Base-by-base conservation (phyloP, 331 rosid species). In the Stylosanthes scabra region DNA sequence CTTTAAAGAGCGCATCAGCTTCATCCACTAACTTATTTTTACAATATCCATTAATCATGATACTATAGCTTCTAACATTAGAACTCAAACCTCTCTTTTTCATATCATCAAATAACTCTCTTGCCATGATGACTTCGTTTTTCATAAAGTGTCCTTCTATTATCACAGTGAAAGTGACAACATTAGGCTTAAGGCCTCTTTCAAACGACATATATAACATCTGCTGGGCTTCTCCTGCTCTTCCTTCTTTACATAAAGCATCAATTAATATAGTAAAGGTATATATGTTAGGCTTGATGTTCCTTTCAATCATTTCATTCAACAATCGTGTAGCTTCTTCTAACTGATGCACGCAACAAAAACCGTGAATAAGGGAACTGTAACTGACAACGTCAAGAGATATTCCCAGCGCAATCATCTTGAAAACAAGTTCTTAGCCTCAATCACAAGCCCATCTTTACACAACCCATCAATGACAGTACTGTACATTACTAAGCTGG, bases 291-390 rank as follows among this genome's bases (percentile, higher is more conserved):
- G 51, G 51, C 13, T 31, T 52, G 1, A 67, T 51, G 11, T 31
- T 50, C 0, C 50, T 34, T 2, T 9, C 20, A 2, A 27, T 47
- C 60, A 67, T 50, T 9, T 50, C 14, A 12, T 31, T 50, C 7
- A 67, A 29, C 28, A 47, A 49, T 9, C 15, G n/a, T 7, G 9
- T 2, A 28, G 34, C 72, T 49, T 49, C 61, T 12, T 49, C 10
- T 57, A 55, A 7, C n/a, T 2, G 29, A 40, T 45, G n/a, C 2
- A 13, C 8, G 13, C 9, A 25, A n/a, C 47, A 68, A 0, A 52
- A 34, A 6, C 47, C 61, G 7, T n/a, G 72, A 15, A 49, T 68
- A 8, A 68, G 46, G 20, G 61, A 68, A 52, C n/a, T n/a, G n/a
- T n/a, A n/a, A 15, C 11, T 3, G 10, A 52, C 57, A 16, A 47